These are phyloP conservation scores for Thoreauomyces humboldtii DNA, from an alignment of 192 early-diverging fungal genomes.

Conservation along the genomic window DNA sequence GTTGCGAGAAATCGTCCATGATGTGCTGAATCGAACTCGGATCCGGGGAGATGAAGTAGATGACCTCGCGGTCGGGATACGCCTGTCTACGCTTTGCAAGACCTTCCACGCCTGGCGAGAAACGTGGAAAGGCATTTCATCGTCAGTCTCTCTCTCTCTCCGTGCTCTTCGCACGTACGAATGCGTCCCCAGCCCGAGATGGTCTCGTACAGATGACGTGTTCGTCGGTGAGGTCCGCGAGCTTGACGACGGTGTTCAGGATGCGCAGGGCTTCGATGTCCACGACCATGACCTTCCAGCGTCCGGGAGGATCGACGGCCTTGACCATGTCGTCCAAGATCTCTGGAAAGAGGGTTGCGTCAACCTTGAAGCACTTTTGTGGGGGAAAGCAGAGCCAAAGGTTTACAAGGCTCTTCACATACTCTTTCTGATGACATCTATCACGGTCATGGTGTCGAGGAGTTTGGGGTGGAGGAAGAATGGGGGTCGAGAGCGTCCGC, in stretches of 20 bases:
- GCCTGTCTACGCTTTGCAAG: conserved; percentile 46
- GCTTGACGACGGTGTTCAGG: conserved; percentile 29
- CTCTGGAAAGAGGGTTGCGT: conserved; percentile 8
- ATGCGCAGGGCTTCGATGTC: conserved; percentile 37
- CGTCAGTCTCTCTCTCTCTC: too few relatives aligned
- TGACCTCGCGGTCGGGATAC: conserved; percentile 51
- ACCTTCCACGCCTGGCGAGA: conserved; percentile 46
- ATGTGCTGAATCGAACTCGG: conserved; percentile 44
- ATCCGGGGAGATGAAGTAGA: conserved; percentile 55
- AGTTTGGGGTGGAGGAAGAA: too few relatives aligned
- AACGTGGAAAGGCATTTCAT: too few relatives aligned
- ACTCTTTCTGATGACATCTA: conserved; percentile 3
- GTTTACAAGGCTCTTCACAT: background rate
- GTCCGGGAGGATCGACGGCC: conserved; percentile 65
- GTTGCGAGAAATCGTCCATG: conserved; percentile 48
- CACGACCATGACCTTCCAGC: conserved; percentile 51
- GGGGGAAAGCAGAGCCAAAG: background rate
- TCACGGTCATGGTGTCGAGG: conserved; percentile 11
- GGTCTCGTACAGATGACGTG: conserved; percentile 52
- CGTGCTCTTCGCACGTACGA: too few relatives aligned
- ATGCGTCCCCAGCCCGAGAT: too few relatives aligned
- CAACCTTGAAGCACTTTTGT: too few relatives aligned
- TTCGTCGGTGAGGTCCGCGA: conserved; percentile 38
- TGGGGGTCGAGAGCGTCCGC: too few relatives aligned
- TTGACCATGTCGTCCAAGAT: conserved; percentile 70